Conservation (phyloP, 2,329 filamentous ascomycete species). For the Pseudogymnoascus sp. region DNA sequence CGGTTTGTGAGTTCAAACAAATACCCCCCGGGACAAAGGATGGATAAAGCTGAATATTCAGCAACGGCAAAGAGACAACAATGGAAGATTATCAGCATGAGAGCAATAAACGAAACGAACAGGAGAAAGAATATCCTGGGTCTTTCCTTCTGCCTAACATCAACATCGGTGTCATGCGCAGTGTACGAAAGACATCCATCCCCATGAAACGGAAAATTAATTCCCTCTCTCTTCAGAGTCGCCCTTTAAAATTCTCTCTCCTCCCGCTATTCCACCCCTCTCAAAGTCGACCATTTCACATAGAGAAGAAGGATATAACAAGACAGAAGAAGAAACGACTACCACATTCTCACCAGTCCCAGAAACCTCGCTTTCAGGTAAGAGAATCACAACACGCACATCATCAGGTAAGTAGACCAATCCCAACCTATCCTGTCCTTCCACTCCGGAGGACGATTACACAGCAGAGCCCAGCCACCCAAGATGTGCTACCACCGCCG, state of each 20-base stretch:
- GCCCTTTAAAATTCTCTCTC: neutral
- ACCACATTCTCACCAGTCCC: neutral
- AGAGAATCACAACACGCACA: neutral
- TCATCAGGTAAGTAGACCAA: neutral
- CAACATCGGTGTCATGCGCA: neutral
- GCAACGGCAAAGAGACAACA: neutral
- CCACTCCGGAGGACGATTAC: too few relatives aligned
- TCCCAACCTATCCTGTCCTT: neutral
- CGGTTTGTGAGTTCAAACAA: neutral
- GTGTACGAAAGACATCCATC: neutral
- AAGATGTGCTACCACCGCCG: conserved; percentile 30
- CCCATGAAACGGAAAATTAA: neutral
- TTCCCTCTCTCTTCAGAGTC: neutral
- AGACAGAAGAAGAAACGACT: neutral
- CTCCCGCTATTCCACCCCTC: too few relatives aligned
- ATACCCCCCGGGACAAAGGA: neutral
- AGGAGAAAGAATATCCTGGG: neutral
- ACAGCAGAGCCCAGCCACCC: neutral
- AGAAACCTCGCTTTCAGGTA: neutral
- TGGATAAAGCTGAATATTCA: neutral
- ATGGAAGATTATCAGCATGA: neutral
- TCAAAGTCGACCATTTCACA: neutral
- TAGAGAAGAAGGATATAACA: neutral
- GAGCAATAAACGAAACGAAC: neutral
- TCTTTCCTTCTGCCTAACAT: too few relatives aligned